Evolutionary conservation across 1,139 yeast species (phyloP).

Genomic region (Scheffersomyces stambukii): DNA sequence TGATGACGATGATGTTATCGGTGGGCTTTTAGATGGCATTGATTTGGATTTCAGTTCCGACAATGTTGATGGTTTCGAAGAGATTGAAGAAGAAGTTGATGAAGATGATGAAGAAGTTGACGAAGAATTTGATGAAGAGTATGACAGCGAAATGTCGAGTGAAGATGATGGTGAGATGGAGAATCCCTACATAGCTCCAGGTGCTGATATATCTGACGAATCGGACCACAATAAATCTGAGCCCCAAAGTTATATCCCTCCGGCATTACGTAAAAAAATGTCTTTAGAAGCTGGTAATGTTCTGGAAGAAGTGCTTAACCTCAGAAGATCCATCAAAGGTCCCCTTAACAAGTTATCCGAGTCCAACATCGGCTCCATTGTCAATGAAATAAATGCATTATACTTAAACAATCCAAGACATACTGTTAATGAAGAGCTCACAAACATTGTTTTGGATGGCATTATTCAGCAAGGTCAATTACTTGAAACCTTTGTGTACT

Average conservation of each 20-base stretch:
- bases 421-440: slow-evolving; percentile 64
- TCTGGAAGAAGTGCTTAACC: slow-evolving; percentile 46
- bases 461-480: slow-evolving; percentile 62
- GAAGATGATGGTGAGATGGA: slow-evolving; percentile 43
- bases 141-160: slow-evolving; percentile 30
- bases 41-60: slow-evolving; percentile 49
- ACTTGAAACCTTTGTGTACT: slow-evolving; percentile 72
- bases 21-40: slow-evolving; percentile 72
- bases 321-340: slow-evolving; percentile 68
- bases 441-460: slow-evolving; percentile 60
- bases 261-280: slow-evolving; percentile 64
- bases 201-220: slow-evolving; percentile 11
- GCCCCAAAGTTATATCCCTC: slow-evolving; percentile 66
- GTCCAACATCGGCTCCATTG: slow-evolving; percentile 68
- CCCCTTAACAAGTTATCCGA: slow-evolving; percentile 84
- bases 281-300: slow-evolving; percentile 29
- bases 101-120: slow-evolving; percentile 48
- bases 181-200: slow-evolving; percentile 87
- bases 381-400: slow-evolving; percentile 60
- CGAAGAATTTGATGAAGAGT: slow-evolving; percentile 12
- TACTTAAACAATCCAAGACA: slow-evolving; percentile 72
- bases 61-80: slow-evolving; percentile 29
- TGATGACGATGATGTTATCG: slow-evolving; percentile 66
- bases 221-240: slow-evolving; percentile 13
- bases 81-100: slow-evolving; percentile 30